These are phyloP conservation scores for Rhynchosporium graminicola DNA, from an alignment of 2,329 filamentous ascomycete species.

Conservation along the genomic window DNA sequence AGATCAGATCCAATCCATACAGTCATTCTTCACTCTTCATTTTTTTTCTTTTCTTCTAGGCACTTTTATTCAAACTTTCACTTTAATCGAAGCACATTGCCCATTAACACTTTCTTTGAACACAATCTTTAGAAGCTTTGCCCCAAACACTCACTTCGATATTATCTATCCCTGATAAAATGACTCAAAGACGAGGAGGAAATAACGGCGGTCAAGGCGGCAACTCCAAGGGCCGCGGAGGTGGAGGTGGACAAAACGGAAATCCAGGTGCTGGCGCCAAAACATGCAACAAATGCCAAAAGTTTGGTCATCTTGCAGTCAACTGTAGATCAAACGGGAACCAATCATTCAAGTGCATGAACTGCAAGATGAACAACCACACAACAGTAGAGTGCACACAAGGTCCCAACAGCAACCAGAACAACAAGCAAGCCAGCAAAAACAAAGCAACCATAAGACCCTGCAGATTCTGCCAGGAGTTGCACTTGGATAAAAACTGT, in stretches of 20 bases:
- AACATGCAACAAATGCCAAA: slow-evolving; percentile 1
- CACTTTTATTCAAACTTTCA: background rate
- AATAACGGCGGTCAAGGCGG: background rate
- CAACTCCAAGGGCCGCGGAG: background rate
- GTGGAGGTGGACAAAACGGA: background rate
- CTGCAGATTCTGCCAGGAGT: slow-evolving; percentile 1
- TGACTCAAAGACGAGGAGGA: background rate
- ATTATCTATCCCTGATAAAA: background rate
- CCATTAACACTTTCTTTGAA: background rate
- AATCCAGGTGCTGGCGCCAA: slow-evolving; percentile 2
- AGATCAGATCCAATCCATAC: slow-evolving; percentile 2
- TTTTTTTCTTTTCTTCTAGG: background rate
- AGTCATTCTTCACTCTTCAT: background rate
- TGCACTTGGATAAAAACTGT: slow-evolving; percentile 12
- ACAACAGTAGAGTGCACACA: background rate
- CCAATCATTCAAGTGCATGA: background rate
- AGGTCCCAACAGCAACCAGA: background rate
- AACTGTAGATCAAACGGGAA: background rate
- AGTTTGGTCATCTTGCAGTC: background rate
- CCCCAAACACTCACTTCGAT: background rate
- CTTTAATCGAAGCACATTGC: background rate
- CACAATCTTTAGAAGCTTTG: background rate
- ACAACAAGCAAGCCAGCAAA: background rate
- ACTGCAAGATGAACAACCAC: slow-evolving; percentile 7
- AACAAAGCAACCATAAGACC: background rate